Base-by-base conservation (phyloP, 176 grass and related monocot genomes). In the Avena atlantica region DNA sequence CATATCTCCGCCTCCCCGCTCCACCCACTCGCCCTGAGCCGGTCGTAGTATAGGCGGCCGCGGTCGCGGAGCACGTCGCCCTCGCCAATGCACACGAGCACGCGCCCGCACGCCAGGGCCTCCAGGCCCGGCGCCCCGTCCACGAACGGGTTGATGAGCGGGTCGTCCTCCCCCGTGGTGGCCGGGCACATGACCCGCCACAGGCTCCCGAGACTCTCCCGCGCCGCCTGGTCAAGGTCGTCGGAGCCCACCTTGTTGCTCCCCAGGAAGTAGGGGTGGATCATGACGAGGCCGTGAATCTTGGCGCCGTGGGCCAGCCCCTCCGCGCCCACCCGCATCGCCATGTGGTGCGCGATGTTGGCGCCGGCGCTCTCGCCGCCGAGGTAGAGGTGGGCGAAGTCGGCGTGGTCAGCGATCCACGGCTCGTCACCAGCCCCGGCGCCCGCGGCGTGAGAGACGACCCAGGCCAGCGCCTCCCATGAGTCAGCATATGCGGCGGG, bases 251-350 rank as follows among this genome's bases (percentile, higher is more conserved):
- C 89, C 76, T 81, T 81, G 51, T 86, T 56, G 24, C 74, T 89
- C 11, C 95, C 95, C 20, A 94, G 84, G 78, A 97, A 97, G 86
- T 92, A 97, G 2, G 95, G 95, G 87, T 97, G 92, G 70, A 97
- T 90, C 86, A 94, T 81, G 29, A 90, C 84, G 83, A 89, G 85
- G 15, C 92, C 92, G 19, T 83, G 85, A 70, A 94, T 89, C 62
- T 77, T 36, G 84, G 78, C 47, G 3, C 64, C 85, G 78, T 87
- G 75, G 11, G 76, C 3, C 25, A 92, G 65, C 37, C 88, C 92
- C 53, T 88, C 89, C 9, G 42, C 23, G 17, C 56, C 88, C 0
- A 44, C 90, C 58, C 78, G 92, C 92, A 91, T 97, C 25, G 86
- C 88, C 56, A 91, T 81, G 78, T 97, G 83, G 84, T 97, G 95